Percentiles rank a stretch among this genome's conserved stretches.
Evolutionary conservation across 768 basidiomycete genomes (phyloP).

Genomic region (Serendipita sp.): DNA sequence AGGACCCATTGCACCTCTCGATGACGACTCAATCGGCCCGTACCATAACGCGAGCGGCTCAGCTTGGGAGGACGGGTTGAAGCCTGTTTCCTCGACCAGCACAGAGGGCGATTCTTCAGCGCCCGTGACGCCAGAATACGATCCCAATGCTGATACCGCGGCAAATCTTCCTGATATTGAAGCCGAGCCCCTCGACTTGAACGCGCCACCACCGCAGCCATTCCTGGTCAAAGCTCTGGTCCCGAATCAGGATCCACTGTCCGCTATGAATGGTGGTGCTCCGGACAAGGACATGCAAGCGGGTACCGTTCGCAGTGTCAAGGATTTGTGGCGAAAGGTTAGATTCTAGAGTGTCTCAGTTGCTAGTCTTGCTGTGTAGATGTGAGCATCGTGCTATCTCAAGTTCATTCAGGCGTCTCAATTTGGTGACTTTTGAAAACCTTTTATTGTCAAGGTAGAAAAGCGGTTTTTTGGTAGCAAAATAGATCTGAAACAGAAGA

Average conservation of each 20-base stretch:
- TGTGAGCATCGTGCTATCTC: neutral
- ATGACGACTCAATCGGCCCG: neutral
- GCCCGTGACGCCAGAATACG: neutral
- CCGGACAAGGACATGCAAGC: neutral
- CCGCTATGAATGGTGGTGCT: neutral
- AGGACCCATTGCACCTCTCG: neutral
- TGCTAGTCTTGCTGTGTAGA: neutral
- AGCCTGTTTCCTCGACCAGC: neutral
- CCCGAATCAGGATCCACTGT: neutral
- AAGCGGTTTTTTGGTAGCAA: no score
- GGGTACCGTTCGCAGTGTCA: neutral
- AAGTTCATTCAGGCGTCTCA: neutral
- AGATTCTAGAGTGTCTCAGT: neutral
- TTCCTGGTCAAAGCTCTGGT: neutral
- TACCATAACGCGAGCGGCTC: neutral
- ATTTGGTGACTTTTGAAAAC: neutral
- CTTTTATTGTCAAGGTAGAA: no score
- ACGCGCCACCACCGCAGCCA: neutral
- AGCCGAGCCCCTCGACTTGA: neutral
- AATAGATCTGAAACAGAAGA: no score
- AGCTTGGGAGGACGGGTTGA: neutral
- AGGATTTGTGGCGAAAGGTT: neutral
- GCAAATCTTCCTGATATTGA: slow-evolving; percentile 1
- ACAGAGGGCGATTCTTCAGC: neutral
- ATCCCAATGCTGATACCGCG: neutral